Evolutionary conservation across 805 yeast species (phyloP).

Genomic region (Starmerella asiatica): DNA sequence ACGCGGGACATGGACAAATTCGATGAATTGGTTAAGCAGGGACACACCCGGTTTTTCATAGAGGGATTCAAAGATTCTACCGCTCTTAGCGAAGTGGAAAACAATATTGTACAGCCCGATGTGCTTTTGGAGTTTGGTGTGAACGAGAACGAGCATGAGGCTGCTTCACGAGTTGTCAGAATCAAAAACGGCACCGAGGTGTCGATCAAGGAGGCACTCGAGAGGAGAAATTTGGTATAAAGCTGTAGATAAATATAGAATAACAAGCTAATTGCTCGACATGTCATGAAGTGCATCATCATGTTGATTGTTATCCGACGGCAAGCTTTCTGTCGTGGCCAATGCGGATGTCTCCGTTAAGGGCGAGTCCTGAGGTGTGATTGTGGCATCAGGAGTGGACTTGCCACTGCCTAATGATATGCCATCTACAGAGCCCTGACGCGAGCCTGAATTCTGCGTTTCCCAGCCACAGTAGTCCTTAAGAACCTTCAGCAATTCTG

Average conservation of each 20-base stretch:
- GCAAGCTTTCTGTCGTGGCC: too few relatives aligned
- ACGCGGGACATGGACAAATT: conserved; percentile 3
- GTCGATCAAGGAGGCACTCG: conserved; percentile 5
- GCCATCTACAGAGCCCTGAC: not conserved
- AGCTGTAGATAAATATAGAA: not conserved
- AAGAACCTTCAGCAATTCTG: conserved; percentile 27
- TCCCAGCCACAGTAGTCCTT: conserved; percentile 25
- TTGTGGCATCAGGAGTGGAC: too few relatives aligned
- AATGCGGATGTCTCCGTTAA: too few relatives aligned
- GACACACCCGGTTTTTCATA: conserved; percentile 17
- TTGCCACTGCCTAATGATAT: too few relatives aligned
- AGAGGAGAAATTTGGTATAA: conserved; percentile 9
- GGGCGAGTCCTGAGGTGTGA: too few relatives aligned
- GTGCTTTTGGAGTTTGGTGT: conserved; percentile 14
- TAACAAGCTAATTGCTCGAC: too few relatives aligned
- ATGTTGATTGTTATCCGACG: too few relatives aligned
- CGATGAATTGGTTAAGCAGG: conserved; percentile 13
- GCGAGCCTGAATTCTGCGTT: conserved; percentile 5
- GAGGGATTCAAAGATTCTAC: conserved; percentile 11
- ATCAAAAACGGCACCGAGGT: not conserved
- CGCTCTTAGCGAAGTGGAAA: conserved; percentile 7
- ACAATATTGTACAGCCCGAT: conserved; percentile 19
- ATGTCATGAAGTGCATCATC: too few relatives aligned
- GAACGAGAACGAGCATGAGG: not conserved
- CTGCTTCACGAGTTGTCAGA: conserved; percentile 4